These are phyloP conservation scores for Cystobasidium slooffiae DNA, from an alignment of 1,284 basidiomycete species.

Conservation along the genomic window DNA sequence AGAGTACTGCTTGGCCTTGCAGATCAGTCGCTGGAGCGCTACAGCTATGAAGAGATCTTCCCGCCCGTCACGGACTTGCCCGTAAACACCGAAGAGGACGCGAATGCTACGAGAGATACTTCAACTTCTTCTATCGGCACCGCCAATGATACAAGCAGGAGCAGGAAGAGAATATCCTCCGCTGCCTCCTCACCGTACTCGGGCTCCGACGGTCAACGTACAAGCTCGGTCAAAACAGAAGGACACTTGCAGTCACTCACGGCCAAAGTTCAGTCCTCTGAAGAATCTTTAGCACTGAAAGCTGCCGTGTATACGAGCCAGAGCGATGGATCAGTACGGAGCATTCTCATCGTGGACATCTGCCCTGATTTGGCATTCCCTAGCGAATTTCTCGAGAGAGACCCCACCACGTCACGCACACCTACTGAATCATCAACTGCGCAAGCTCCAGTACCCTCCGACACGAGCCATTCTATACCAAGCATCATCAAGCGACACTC, in stretches of 20 bases:
- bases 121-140: background rate
- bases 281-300: conserved; percentile 6
- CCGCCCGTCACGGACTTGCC: background rate
- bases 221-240: conserved; percentile 7
- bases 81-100: background rate
- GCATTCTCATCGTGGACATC: conserved; percentile 28
- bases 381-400: too few relatives aligned
- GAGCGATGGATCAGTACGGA: conserved; percentile 9
- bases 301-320: conserved; percentile 20
- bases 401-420: too few relatives aligned
- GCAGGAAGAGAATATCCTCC: background rate
- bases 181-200: background rate
- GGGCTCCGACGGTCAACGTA: background rate
- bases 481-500: conserved; percentile 6
- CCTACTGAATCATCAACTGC: too few relatives aligned
- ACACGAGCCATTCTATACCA: background rate
- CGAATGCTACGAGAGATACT: background rate
- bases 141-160: background rate
- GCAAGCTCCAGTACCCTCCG: background rate
- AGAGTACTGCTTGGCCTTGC: conserved; percentile 31
- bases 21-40: conserved; percentile 9
- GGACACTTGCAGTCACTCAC: conserved; percentile 26
- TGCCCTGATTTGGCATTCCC: background rate
- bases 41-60: conserved; percentile 31
- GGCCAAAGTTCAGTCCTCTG: conserved; percentile 26